Evolutionary conservation across 1,284 basidiomycete genomes (phyloP).

Genomic region (Tremellales sp.): DNA sequence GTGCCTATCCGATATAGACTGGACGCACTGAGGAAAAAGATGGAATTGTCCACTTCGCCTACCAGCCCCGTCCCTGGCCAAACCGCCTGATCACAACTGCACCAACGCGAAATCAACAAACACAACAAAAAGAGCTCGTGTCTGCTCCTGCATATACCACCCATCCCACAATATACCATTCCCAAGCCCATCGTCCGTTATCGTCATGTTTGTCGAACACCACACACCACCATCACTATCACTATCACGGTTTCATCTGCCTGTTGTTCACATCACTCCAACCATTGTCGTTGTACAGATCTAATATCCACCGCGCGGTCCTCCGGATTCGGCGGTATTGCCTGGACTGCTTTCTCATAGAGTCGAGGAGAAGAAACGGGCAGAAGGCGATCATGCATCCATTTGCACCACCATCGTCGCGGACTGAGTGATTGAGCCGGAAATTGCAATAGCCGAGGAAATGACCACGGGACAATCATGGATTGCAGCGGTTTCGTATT

Average conservation of each 20-base stretch:
- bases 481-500: too few species aligned
- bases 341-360: too few species aligned
- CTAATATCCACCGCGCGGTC: too few species aligned
- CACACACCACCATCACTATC: slow-evolving; percentile 1
- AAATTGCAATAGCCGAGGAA: too few species aligned
- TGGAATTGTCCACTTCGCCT: slow-evolving; percentile 10
- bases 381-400: too few species aligned
- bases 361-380: too few species aligned
- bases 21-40: slow-evolving; percentile 24
- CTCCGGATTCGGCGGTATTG: too few species aligned
- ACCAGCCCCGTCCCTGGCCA: neutral
- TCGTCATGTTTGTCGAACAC: neutral
- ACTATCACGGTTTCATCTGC: neutral
- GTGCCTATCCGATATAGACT: slow-evolving; percentile 21
- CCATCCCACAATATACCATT: neutral
- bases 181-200: neutral
- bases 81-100: neutral
- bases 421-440: too few species aligned
- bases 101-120: neutral
- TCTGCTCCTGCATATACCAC: neutral
- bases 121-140: too few species aligned
- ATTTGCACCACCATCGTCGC: too few species aligned
- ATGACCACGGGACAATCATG: too few species aligned
- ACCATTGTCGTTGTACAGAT: neutral
- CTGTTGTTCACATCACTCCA: neutral